phyloP scores from a whole-genome alignment of 768 basidiomycete species.

The Tricholoma bakamatsutake region DNA sequence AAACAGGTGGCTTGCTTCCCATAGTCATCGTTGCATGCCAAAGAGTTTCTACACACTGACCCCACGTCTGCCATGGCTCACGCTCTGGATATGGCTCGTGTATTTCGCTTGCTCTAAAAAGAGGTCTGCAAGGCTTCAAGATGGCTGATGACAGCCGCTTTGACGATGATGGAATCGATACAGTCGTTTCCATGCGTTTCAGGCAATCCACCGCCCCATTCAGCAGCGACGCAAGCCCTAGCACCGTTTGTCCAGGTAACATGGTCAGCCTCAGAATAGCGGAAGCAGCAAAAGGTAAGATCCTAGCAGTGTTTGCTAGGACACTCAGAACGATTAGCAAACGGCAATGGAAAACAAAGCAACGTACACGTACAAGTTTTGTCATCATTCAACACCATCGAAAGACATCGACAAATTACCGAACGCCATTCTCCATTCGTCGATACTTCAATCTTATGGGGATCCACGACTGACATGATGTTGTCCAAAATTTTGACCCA shows the following conservation, averaged over 20 bases:
- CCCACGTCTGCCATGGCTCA: constrained; percentile 39
- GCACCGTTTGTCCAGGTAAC: constrained; percentile 21
- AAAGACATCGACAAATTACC: constrained; percentile 49
- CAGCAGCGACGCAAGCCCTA: constrained; percentile 27
- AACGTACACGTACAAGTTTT: constrained; percentile 20
- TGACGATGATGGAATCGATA: constrained; percentile 7
- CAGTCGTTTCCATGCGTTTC: constrained; percentile 21
- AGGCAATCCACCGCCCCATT: constrained; percentile 21
- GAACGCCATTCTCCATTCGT: constrained; percentile 57
- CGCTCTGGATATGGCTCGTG: constrained; percentile 25
- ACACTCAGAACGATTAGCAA: neutral
- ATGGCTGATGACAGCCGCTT: neutral
- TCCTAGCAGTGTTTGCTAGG: constrained; percentile 6
- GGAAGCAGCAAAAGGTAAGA: constrained; percentile 19
- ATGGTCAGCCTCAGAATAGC: constrained; percentile 32
- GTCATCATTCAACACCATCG: constrained; percentile 29
- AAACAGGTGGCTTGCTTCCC: constrained; percentile 24
- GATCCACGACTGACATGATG: constrained; percentile 45
- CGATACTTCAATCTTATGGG: constrained; percentile 43
- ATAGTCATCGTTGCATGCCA: constrained; percentile 48
- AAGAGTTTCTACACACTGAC: constrained; percentile 45
- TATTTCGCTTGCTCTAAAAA: constrained; percentile 29
- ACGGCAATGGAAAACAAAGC: neutral
- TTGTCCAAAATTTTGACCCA: constrained; percentile 69
- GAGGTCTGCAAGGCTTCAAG: constrained; percentile 18